Base-by-base conservation (phyloP, 202 grass and related monocot species). In the Setaria viridis region DNA sequence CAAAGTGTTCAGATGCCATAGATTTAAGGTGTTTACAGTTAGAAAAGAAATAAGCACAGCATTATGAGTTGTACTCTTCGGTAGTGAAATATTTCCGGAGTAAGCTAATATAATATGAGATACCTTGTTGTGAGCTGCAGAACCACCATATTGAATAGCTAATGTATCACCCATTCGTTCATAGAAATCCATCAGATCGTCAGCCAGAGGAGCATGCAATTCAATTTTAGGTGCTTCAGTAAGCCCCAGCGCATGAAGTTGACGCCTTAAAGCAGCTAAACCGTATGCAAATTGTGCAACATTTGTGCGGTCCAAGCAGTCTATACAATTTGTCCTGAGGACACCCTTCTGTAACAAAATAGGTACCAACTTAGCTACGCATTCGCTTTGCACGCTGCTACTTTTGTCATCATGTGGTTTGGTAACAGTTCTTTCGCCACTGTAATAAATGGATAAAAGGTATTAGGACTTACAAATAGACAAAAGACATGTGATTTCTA, bases 101-200 rank as follows among this genome's bases (percentile, higher is more conserved):
- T 77, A 53, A 65, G 20, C 69, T 70, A 76, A 70, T 47, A 72
- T 62, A 67, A 85, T 62, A 77, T 49, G 30, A 72, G 20, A 66
- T 15, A 99, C 97, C 97, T 99, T 99, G 69, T 99, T 99, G 84
- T 99, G 97, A 72, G 97, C 97, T 62, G 94, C 97, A 81, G 97
- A 99, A 30, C 97, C 97, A 57, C 87, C 87, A 19, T 99, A 99
- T 71, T 99, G 97, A 19, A 99, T 86, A 62, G 94, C 88, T 53
- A 99, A 87, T 13, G 85, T 96, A 81, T 99, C 97, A 3, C 97
- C 97, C 97, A 99, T 99, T 70, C 88, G 88, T 75, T 99, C 97
- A 90, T 99, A 99, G 72, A 88, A 88, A 67, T 92, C 83, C 97
- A 97, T 97, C 74, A 99, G 74, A 83, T 94, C 89, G 82, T 93